Evolutionary conservation across 768 basidiomycete species (phyloP).

Genomic region (Candolleomyces eurysporus): DNA sequence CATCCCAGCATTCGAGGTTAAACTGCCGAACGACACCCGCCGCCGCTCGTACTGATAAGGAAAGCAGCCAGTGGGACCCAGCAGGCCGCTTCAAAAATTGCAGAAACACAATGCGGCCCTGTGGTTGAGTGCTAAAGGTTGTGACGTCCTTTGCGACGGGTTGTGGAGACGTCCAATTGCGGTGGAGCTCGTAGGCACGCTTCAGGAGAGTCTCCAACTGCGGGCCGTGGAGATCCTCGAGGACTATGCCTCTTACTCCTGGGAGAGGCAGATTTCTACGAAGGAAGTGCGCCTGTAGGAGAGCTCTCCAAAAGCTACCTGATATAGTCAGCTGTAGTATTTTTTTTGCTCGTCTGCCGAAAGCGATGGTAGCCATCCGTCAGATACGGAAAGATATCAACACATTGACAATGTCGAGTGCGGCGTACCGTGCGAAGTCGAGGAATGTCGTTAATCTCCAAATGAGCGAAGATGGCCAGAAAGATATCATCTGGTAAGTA

Average conservation of each 20-base stretch:
- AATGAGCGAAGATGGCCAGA: slow-evolving; percentile 39
- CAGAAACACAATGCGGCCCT: slow-evolving; percentile 40
- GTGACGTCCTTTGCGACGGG: slow-evolving; percentile 28
- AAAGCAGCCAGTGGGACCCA: slow-evolving; percentile 43
- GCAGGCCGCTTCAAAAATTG: slow-evolving; percentile 45
- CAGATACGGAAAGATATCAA: not conserved
- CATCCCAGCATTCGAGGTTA: slow-evolving; percentile 59
- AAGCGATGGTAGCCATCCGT: not conserved
- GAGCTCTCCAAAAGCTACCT: slow-evolving; percentile 48
- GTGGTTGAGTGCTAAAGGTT: slow-evolving; percentile 11
- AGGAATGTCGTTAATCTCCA: slow-evolving; percentile 41
- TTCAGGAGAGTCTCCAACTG: slow-evolving; percentile 44
- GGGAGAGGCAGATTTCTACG: slow-evolving; percentile 48
- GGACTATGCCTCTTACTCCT: slow-evolving; percentile 23
- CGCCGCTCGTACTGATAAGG: slow-evolving; percentile 28
- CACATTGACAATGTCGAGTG: not conserved
- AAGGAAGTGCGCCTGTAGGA: slow-evolving; percentile 41
- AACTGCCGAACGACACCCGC: slow-evolving; percentile 24
- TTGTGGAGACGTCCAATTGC: slow-evolving; percentile 46
- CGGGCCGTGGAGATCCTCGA: slow-evolving; percentile 34
- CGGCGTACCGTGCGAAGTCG: slow-evolving; percentile 45
- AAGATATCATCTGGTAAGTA: slow-evolving; percentile 50
- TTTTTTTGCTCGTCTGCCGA: not conserved
- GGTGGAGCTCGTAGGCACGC: slow-evolving; percentile 40
- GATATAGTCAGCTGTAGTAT: slow-evolving; percentile 35